Conservation (phyloP, 2,329 filamentous ascomycete genomes). For the Mollisiaceae sp. region DNA sequence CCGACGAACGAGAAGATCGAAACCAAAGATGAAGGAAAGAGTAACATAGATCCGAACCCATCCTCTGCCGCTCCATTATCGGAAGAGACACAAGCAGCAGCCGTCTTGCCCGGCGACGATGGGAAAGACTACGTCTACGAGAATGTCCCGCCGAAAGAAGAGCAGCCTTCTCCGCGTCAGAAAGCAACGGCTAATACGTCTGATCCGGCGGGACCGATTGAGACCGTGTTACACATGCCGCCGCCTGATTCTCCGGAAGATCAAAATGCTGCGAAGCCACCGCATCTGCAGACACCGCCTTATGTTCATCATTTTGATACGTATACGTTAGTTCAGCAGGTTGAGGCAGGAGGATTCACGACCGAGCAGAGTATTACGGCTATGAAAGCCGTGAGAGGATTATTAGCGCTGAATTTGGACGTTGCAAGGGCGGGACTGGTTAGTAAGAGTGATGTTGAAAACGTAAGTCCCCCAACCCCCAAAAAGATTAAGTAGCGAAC, state of each 20-base stretch:
- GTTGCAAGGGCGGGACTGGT: conserved; percentile 81
- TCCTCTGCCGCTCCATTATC: conserved; percentile 35
- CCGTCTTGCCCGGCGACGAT: conserved; percentile 33
- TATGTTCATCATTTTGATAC: conserved; percentile 98
- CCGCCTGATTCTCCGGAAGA: conserved; percentile 47
- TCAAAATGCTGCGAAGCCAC: conserved; percentile 55
- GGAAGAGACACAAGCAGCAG: conserved; percentile 37
- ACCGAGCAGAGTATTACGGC: conserved; percentile 77
- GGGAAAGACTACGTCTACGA: conserved; percentile 7
- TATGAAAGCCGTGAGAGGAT: conserved; percentile 88
- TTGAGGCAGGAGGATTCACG: conserved; percentile 74
- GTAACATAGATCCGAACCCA: conserved; percentile 18
- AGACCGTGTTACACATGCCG: conserved; percentile 56
- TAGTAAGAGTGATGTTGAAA: conserved; percentile 91
- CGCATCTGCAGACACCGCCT: conserved; percentile 73
- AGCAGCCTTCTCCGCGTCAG: conserved; percentile 25
- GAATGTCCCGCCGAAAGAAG: conserved; percentile 9
- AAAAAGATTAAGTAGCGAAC: background rate
- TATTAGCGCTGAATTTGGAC: conserved; percentile 80
- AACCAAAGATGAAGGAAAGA: conserved; percentile 4
- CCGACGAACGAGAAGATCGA: conserved; percentile 7
- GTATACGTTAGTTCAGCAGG: conserved; percentile 83
- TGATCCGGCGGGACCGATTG: conserved; percentile 49
- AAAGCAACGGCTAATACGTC: conserved; percentile 43
- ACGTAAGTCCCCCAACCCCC: conserved; percentile 49